phyloP scores from a whole-genome alignment of 306 rosid genomes.

The Corylus heterophylla region DNA sequence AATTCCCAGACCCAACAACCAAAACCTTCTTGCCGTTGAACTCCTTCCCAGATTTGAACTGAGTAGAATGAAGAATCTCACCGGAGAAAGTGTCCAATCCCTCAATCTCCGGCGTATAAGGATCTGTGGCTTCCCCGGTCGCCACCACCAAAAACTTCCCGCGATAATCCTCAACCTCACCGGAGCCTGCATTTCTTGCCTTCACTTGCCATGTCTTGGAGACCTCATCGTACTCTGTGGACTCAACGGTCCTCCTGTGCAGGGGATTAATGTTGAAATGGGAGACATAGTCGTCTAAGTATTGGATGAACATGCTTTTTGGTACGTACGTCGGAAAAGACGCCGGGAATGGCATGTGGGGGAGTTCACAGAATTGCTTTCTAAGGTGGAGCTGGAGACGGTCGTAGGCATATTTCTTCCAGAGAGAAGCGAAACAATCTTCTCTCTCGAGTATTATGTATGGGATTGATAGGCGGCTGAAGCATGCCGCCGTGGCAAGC shows the following conservation, averaged over 20 bases:
- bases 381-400: constrained; percentile 58
- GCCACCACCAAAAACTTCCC: constrained; percentile 65
- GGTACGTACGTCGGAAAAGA: constrained; percentile 55
- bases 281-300: constrained; percentile 42
- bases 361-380: constrained; percentile 51
- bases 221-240: constrained; percentile 32
- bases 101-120: constrained; percentile 46
- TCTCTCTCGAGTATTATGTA: constrained; percentile 57
- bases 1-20: constrained; percentile 81
- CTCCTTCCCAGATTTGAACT: constrained; percentile 43
- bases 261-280: constrained; percentile 51
- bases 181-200: constrained; percentile 23
- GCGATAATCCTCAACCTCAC: constrained; percentile 41
- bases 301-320: constrained; percentile 39
- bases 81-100: constrained; percentile 54
- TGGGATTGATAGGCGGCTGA: constrained; percentile 42
- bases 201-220: constrained; percentile 45
- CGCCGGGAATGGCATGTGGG: constrained; percentile 44
- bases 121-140: constrained; percentile 52
- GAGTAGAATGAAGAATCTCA: constrained; percentile 58
- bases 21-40: constrained; percentile 48
- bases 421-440: constrained; percentile 57
- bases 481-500: constrained; percentile 48
- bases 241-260: constrained; percentile 44
- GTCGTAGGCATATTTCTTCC: constrained; percentile 66